Evolutionary conservation across 2,329 filamentous ascomycete genomes (phyloP), one percentile per base, ranked within the genome.

Genomic region (Kalmusia sp.): DNA sequence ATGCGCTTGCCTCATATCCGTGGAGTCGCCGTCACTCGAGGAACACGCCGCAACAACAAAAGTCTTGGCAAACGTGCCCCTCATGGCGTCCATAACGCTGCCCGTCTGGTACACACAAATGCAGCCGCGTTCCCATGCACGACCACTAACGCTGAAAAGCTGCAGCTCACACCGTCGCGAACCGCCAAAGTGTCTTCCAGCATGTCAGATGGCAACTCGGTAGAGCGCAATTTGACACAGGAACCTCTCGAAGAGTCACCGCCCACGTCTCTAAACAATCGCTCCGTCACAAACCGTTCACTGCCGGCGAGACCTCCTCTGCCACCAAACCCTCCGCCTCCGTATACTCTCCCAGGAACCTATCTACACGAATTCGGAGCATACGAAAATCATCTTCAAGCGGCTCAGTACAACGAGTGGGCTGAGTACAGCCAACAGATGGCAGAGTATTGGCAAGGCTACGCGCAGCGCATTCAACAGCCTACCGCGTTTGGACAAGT

Each of bases 11-110:
- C 21, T 7, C 24, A 25, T n/a, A 21, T 34, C 19, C 19, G 7
- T 15, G 19, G 43, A 34, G 19, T 27, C 15, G n/a, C n/a, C n/a
- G 7, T 25, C 30, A 17, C 43, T 24, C 43, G 30, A 22, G n/a
- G n/a, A n/a, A 34, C 6, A 6, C 4, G 8, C 12, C 8, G 21
- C 2, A 30, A 30, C 21, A 35, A 34, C 19, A 15, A 25, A 46
- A 46, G 19, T 17, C 43, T 46, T 46, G 43, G 43, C 43, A 35
- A 46, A 34, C 3, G 19, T 27, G 43, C 19, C 30, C 43, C 43
- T 34, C 28, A 46, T 46, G 43, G 28, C 30, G 43, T 34, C 7
- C 30, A 8, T 12, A 19, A 14, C 30, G 30, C 21, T 31, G 21
- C 27, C 35, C 12, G 22, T 35, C 14, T 21, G 43, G 43, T 46